Evolutionary conservation across 805 yeast genomes (phyloP), one percentile per base, ranked within the genome.

Genomic region (Metschnikowia continentalis): DNA sequence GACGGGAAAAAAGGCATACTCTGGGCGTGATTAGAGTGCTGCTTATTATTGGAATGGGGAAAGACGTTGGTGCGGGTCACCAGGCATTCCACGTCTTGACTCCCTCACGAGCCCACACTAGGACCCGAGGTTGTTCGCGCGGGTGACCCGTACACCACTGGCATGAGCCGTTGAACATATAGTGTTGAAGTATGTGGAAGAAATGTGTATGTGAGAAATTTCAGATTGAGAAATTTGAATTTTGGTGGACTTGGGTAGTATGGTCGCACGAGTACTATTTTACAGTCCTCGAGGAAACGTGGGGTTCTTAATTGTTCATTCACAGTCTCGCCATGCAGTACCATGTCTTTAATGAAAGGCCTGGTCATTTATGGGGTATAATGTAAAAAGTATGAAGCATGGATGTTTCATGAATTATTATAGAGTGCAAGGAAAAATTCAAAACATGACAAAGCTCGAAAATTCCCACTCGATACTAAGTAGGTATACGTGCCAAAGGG

Each of bases 1-100:
- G 74, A 64, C 48, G 76, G 69, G 53, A 74, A 74, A 3, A 74
- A 56, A 3, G 76, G 70, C 78, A 74, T 74, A 35, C 20, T 35
- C 30, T 20, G 37, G 36, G 20, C n/a, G 46, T 33, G 17, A 19
- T 10, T 20, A n/a, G 19, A 14, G 32, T 33, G 38, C 36, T 32
- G 37, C 32, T 42, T 17, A n/a, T 30, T 33, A 33, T 35, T 7
- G 20, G 37, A 10, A 32, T 14, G 46, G 38, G 46, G 39, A 26
- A 15, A 15, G 46, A 26, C 40, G 47, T 44, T 35, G 39, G 32
- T 36, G 47, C 47, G 40, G 46, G 46, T 42, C 47, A 36, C 37
- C 15, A 20, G 35, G 17, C 47, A 14, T 41, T 35, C 47, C 40
- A 35, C 47, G 32, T 42, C 46, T 20, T 26, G 32, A 10, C 36